Evolutionary conservation across 768 basidiomycete species (phyloP).

Genomic region (Boletus vinaceobasis): DNA sequence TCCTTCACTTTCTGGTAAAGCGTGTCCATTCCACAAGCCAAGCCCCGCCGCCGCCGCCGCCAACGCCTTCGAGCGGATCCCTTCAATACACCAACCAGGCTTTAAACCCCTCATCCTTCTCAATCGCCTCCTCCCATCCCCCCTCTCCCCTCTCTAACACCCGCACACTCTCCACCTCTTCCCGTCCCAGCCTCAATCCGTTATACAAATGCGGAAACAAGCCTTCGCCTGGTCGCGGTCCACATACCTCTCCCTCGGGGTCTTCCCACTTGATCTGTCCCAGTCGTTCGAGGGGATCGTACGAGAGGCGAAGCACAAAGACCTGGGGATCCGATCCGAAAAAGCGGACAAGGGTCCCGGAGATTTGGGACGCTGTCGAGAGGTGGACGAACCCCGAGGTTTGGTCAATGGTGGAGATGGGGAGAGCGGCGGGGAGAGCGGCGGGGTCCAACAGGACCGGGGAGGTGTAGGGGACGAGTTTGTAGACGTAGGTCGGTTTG

Average conservation of each 20-base stretch:
- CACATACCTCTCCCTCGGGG: constrained; percentile 38
- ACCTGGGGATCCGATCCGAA: constrained; percentile 40
- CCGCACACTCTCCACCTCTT: constrained; percentile 43
- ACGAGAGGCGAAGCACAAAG: constrained; percentile 43
- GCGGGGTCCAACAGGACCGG: constrained; percentile 32
- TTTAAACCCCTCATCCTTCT: constrained; percentile 6
- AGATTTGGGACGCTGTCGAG: constrained; percentile 49
- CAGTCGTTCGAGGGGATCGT: constrained; percentile 33
- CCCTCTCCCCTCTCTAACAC: constrained; percentile 23
- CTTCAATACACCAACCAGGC: constrained; percentile 37
- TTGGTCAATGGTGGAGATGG: constrained; percentile 48
- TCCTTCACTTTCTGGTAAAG: background rate
- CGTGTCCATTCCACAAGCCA: background rate
- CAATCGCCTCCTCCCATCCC: constrained; percentile 34
- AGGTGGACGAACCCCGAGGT: constrained; percentile 52
- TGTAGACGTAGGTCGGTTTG: constrained; percentile 56
- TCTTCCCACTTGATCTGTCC: constrained; percentile 47
- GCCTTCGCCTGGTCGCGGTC: constrained; percentile 42
- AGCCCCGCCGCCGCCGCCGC: background rate
- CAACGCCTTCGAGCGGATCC: too few species aligned
- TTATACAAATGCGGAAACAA: constrained; percentile 58
- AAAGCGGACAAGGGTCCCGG: constrained; percentile 45
- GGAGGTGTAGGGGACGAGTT: constrained; percentile 46
- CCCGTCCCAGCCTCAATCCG: constrained; percentile 38
- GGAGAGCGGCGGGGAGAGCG: constrained; percentile 43